Conservation (phyloP, 768 basidiomycete genomes). For the Lentinula boryana region DNA sequence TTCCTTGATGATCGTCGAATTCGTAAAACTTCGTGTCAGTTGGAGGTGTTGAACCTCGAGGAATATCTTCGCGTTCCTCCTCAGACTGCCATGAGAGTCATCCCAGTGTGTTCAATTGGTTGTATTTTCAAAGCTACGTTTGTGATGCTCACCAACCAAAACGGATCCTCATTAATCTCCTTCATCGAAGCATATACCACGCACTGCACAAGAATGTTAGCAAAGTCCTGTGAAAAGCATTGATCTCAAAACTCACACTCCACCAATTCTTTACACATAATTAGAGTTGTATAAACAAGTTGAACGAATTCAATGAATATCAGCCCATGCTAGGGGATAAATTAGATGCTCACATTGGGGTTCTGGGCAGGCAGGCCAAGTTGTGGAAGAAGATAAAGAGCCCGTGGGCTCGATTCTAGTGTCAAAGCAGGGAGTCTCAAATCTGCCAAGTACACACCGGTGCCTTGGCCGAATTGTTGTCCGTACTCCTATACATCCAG, state of each 20-base stretch:
- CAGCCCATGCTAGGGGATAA: too few species aligned
- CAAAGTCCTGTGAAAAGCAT: not conserved
- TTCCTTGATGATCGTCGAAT: not conserved
- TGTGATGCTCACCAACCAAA: not conserved
- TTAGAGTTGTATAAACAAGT: not conserved
- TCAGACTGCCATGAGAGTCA: too few species aligned
- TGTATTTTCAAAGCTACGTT: not conserved
- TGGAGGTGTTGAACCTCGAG: not conserved
- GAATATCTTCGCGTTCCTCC: not conserved
- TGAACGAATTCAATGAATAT: not conserved
- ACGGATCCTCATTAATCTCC: not conserved
- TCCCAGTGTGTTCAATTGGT: too few species aligned
- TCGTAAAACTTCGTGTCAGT: not conserved
- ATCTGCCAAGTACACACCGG: not conserved
- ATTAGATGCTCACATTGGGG: not conserved
- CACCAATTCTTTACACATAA: not conserved
- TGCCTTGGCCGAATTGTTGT: not conserved
- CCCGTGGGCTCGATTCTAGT: not conserved
- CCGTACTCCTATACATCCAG: not conserved
- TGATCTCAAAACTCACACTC: not conserved
- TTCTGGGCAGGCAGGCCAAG: not conserved
- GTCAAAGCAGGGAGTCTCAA: not conserved
- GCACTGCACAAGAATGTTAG: not conserved
- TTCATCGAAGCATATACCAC: not conserved
- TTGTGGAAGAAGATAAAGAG: not conserved